These are phyloP conservation scores for Penicillium fuscoglaucum DNA, from an alignment of 2,329 filamentous ascomycete species.

Conservation along the genomic window DNA sequence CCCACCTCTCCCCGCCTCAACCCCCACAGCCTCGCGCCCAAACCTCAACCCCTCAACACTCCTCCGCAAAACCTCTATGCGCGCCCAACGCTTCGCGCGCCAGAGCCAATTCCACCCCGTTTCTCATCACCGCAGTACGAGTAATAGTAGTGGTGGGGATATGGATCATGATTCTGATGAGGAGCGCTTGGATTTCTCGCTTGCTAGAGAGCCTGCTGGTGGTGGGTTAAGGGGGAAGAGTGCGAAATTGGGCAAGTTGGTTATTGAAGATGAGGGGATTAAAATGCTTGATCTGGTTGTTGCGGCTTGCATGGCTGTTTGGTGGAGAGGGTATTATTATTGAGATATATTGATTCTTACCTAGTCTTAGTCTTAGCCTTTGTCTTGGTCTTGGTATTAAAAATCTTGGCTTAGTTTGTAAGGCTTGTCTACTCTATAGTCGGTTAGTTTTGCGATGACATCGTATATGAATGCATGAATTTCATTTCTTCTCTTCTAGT, in stretches of 20 bases:
- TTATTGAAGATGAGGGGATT: slow-evolving; percentile 82
- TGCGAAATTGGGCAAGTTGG: slow-evolving; percentile 90
- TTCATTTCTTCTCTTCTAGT: background rate
- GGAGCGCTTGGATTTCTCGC: slow-evolving; percentile 65
- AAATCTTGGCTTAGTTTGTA: background rate
- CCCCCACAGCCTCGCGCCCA: slow-evolving; percentile 19
- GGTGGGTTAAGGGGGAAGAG: slow-evolving; percentile 82
- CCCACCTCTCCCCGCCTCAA: slow-evolving; percentile 17
- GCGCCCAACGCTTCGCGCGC: slow-evolving; percentile 19
- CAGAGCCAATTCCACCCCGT: slow-evolving; percentile 16
- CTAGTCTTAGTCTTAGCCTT: background rate
- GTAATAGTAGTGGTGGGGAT: slow-evolving; percentile 22
- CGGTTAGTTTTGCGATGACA: background rate
- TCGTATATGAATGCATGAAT: background rate
- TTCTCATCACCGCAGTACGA: slow-evolving; percentile 18
- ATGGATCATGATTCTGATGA: slow-evolving; percentile 29
- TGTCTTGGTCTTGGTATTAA: background rate
- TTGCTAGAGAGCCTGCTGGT: slow-evolving; percentile 81
- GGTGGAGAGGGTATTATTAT: slow-evolving; percentile 79
- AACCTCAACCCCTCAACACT: slow-evolving; percentile 34
- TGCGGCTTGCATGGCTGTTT: slow-evolving; percentile 85
- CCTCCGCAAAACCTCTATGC: slow-evolving; percentile 32
- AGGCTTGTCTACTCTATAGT: background rate
- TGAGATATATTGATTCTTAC: slow-evolving; percentile 12
- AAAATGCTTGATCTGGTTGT: slow-evolving; percentile 96